Evolutionary conservation across 352 stramenopile genomes (phyloP).

Genomic region (Blastocystis sp.): DNA sequence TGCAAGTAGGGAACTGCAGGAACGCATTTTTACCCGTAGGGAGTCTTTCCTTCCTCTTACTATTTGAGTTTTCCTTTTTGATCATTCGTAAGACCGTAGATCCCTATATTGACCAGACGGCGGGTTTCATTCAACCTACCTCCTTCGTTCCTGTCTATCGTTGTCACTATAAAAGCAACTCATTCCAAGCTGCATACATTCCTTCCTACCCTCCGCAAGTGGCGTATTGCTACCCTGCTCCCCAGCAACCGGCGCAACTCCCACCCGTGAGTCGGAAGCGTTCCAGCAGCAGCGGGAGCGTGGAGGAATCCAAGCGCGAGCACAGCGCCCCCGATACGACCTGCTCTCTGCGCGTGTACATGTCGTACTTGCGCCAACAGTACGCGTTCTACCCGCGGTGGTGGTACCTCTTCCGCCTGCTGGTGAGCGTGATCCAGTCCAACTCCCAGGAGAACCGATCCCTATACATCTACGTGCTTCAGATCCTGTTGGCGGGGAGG

Average conservation of each 20-base stretch:
- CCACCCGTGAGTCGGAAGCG: neutral
- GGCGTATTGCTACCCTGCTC: neutral
- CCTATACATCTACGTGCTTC: neutral
- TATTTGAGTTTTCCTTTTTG: too few species aligned
- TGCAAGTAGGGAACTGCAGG: too few species aligned
- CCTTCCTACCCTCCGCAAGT: neutral
- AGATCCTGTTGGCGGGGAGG: constrained; percentile 23
- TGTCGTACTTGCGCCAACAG: constrained; percentile 53
- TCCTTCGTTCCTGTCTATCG: neutral
- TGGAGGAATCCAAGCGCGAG: neutral
- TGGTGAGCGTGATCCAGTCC: constrained; percentile 1
- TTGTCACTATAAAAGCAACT: neutral
- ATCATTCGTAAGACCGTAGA: neutral
- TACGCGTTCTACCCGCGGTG: constrained; percentile 60
- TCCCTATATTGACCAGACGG: neutral
- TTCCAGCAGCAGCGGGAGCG: neutral
- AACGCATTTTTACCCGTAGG: too few species aligned
- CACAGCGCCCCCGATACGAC: neutral
- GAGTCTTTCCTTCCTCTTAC: too few species aligned
- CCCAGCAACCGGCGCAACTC: neutral
- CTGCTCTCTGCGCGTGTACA: constrained; percentile 35
- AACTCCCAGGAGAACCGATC: constrained; percentile 7
- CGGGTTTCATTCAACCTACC: neutral
- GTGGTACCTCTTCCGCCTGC: constrained; percentile 58
- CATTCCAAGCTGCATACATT: neutral